A percentile compares a stretch with the other conserved stretches of the same genome.
Conservation (phyloP, 2,329 filamentous ascomycete genomes). For the Microsporum ferrugineum region DNA sequence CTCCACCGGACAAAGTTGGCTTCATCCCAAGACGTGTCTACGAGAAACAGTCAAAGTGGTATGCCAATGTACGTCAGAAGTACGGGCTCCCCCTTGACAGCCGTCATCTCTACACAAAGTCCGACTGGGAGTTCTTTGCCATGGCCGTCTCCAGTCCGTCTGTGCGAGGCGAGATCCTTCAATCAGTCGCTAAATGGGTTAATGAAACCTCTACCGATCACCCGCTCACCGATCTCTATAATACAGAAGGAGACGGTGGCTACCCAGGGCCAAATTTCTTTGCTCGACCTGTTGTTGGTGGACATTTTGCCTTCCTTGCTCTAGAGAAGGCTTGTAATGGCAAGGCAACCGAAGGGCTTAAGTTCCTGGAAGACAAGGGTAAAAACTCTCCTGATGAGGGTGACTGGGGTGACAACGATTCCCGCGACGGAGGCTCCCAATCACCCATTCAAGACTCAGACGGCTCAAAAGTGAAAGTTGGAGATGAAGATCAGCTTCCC, state of each 20-base stretch:
- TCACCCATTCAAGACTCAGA: not conserved
- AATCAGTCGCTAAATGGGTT: conserved; percentile 66
- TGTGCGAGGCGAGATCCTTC: conserved; percentile 59
- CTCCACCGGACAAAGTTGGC: conserved; percentile 28
- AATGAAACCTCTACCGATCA: conserved; percentile 70
- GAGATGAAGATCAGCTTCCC: not conserved
- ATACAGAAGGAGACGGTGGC: conserved; percentile 64
- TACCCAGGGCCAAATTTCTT: conserved; percentile 68
- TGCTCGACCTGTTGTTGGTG: conserved; percentile 71
- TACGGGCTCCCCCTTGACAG: conserved; percentile 76
- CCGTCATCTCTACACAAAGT: conserved; percentile 75
- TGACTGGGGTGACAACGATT: not conserved
- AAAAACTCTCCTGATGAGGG: conserved; percentile 7
- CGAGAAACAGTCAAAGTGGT: conserved; percentile 69
- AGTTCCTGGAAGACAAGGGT: conserved; percentile 29
- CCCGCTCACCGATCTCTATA: conserved; percentile 71
- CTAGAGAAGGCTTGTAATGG: conserved; percentile 68
- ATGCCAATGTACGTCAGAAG: conserved; percentile 62
- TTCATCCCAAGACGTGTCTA: conserved; percentile 71
- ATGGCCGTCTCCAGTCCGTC: conserved; percentile 62
- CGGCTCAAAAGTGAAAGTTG: conserved; percentile 8
- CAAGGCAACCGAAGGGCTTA: conserved; percentile 48
- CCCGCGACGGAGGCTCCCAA: not conserved
- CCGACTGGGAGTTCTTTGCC: conserved; percentile 84
- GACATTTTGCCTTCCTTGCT: conserved; percentile 77